Conservation (phyloP, 306 rosid genomes). For the Mimosa pudica region DNA sequence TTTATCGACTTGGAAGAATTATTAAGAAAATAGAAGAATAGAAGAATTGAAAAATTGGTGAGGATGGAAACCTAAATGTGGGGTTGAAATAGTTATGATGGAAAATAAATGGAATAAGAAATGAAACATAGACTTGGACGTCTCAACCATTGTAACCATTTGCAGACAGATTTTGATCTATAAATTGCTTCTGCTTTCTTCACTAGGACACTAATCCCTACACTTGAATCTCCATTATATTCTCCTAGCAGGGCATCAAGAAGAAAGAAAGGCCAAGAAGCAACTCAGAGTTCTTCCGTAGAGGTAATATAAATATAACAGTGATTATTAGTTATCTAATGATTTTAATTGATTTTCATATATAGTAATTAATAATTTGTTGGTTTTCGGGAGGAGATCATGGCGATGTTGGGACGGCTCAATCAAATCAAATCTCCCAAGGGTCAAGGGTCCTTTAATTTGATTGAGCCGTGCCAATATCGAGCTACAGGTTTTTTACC, state of each 20-base stretch:
- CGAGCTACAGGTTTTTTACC: conserved; percentile 2
- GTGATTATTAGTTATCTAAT: not conserved
- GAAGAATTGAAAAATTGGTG: not conserved
- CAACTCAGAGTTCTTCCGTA: not conserved
- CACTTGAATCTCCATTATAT: conserved; percentile 3
- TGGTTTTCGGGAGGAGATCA: conserved; percentile 6
- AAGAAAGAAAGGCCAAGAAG: not conserved
- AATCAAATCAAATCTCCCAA: conserved; percentile 76
- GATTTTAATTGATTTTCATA: not conserved
- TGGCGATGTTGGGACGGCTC: conserved; percentile 74
- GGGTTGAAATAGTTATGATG: not conserved
- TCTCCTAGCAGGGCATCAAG: not conserved
- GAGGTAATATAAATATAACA: conserved; percentile 9
- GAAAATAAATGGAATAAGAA: not conserved
- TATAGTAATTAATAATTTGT: not conserved
- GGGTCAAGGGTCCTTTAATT: conserved; percentile 54
- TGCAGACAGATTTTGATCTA: conserved; percentile 24
- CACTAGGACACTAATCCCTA: conserved; percentile 4
- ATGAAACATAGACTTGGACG: conserved; percentile 42
- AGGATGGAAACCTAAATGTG: not conserved
- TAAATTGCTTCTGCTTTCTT: conserved; percentile 33
- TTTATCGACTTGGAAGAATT: not conserved
- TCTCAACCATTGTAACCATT: conserved; percentile 44
- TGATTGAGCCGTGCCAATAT: conserved; percentile 98
- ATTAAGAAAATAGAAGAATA: not conserved